Base-by-base conservation (phyloP, 768 basidiomycete species). In the Brasilioporus rufonigricans region DNA sequence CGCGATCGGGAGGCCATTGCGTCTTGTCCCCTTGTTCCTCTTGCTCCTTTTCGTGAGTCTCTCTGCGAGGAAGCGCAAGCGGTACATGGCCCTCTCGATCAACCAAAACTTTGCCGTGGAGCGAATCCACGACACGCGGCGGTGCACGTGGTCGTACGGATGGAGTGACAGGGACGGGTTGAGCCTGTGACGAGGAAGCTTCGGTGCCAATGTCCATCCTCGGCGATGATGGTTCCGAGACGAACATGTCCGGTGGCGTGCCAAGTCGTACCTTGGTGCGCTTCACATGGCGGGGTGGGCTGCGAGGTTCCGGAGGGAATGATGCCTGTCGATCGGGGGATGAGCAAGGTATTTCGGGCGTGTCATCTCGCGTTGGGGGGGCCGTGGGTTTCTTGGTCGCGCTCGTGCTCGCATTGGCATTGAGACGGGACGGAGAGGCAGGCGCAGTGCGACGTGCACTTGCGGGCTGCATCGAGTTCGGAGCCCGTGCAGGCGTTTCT, bases 41-140 rank as follows among this genome's bases (percentile, higher is more conserved):
- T 3, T 33, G 38, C 0, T 36, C 53, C 3, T 48, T 56, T 11
- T 50, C 49, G 31, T 52, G 32, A n/a, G 19, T 12, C 8, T 38
- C 50, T 3, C 23, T 31, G 3, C 1, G 36, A 50, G 41, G 24
- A 41, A 57, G 5, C 12, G 43, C 5, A 9, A 53, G 56, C 3
- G 62, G 66, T 3, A 59, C 50, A 27, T 44, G 56, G 3, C 62
- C 65, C 6, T 43, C 55, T 46, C 41, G 53, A 40, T 65, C 57
- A 7, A 65, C 67, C 40, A 69, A 43, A 3, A 62, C 59, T 36
- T 56, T 54, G 0, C 66, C 60, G 4, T 43, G 53, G 2, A 69
- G 4, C 4, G 55, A 58, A 5, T 66, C 33, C 19, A 60, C 65
- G 9, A 65, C 3, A 10, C 60, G 67, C 1, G 67, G 66, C 3